phyloP scores from a whole-genome alignment of 257 asterid genomes.

The Nicotiana knightiana region DNA sequence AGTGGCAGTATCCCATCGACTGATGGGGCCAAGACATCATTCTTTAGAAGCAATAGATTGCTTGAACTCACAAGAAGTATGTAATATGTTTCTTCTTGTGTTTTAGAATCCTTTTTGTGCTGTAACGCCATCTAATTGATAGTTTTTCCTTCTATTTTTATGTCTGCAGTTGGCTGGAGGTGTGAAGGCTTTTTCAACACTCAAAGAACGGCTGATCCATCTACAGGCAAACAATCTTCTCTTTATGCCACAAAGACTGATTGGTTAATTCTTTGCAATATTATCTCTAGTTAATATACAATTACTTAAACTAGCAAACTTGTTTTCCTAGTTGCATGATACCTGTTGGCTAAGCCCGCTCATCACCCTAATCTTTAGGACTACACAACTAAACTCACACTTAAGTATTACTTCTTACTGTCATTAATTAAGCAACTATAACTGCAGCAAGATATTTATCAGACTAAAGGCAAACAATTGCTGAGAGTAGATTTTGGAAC shows the following conservation, averaged over 20 bases:
- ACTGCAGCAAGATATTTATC: background rate
- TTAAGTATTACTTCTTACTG: background rate
- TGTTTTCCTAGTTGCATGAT: background rate
- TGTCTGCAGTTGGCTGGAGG: slow-evolving; percentile 44
- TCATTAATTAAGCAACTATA: background rate
- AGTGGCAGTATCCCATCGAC: slow-evolving; percentile 62
- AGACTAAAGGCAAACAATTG: background rate
- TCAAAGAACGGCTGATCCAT: slow-evolving; percentile 64
- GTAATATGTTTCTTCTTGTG: slow-evolving; percentile 15
- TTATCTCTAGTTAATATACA: background rate
- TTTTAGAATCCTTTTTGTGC: background rate
- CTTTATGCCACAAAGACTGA: slow-evolving; percentile 7
- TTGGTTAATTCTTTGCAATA: background rate
- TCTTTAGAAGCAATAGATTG: slow-evolving; percentile 51
- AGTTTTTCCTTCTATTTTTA: slow-evolving; percentile 17
- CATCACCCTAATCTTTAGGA: background rate
- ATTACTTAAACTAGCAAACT: background rate
- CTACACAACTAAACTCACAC: background rate
- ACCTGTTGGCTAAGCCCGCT: background rate
- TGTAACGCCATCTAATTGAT: slow-evolving; percentile 5
- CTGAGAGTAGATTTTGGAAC: background rate
- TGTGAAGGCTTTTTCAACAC: slow-evolving; percentile 45
- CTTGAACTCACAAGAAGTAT: slow-evolving; percentile 51
- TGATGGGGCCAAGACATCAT: slow-evolving; percentile 76
- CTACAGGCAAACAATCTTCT: slow-evolving; percentile 48